Conservation (phyloP, 2,329 filamentous ascomycete species). For the Alternaria angustiovoidea region DNA sequence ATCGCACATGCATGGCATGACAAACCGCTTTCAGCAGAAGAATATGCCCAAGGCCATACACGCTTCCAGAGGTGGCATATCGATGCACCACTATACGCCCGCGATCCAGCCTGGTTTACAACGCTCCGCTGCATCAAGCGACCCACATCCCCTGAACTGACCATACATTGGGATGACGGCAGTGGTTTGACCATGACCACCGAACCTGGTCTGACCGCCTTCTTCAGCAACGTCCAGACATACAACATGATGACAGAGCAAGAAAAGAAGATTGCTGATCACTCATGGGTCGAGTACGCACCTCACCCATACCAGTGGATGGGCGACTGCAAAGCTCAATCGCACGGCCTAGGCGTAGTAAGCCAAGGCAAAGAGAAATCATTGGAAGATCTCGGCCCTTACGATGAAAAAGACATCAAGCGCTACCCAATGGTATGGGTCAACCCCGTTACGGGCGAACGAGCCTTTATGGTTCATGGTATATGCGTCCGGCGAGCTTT, state of each 20-base stretch:
- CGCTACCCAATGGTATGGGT: not conserved
- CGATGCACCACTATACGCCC: conserved; percentile 56
- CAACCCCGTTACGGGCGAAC: not conserved
- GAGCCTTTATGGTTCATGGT: not conserved
- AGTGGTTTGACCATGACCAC: conserved; percentile 54
- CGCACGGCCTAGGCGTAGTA: no score
- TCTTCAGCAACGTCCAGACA: conserved; percentile 55
- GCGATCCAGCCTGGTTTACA: conserved; percentile 55
- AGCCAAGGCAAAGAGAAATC: no score
- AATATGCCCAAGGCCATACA: conserved; percentile 54
- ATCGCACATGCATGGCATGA: conserved; percentile 53
- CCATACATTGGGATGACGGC: conserved; percentile 56
- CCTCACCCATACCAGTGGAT: conserved; percentile 53
- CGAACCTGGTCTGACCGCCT: conserved; percentile 56
- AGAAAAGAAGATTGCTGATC: conserved; percentile 54
- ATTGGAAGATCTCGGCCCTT: no score
- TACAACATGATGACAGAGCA: conserved; percentile 54
- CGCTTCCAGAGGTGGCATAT: conserved; percentile 61
- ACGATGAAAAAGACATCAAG: no score
- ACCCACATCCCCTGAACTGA: conserved; percentile 40
- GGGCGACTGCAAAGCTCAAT: not conserved
- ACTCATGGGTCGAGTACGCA: conserved; percentile 59
- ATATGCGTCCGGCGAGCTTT: not conserved
- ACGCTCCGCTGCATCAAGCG: conserved; percentile 52
- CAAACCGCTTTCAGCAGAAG: conserved; percentile 56